A percentile compares a stretch with the other conserved stretches of the same genome.
phyloP scores from a whole-genome alignment of 2,329 filamentous ascomycete genomes.

The Ploettnerulaceae sp. region DNA sequence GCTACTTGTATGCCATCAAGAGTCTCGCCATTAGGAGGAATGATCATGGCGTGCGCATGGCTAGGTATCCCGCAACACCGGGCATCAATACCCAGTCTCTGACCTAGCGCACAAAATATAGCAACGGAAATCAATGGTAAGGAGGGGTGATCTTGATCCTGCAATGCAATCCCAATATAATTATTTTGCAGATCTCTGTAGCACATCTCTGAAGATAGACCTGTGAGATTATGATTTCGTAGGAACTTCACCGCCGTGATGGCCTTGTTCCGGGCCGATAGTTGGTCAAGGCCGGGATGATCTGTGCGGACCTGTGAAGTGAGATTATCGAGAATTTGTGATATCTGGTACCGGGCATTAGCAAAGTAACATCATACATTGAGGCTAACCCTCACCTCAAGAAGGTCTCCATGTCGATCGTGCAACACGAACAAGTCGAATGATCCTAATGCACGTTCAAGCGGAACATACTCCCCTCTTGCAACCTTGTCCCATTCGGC shows the following conservation, averaged over 20 bases:
- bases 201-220: slow-evolving; percentile 58
- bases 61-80: slow-evolving; percentile 77
- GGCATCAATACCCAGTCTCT: slow-evolving; percentile 68
- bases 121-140: slow-evolving; percentile 81
- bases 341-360: slow-evolving; percentile 45
- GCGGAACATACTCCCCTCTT: slow-evolving; percentile 45
- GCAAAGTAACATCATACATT: neutral
- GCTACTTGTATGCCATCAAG: slow-evolving; percentile 47
- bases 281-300: slow-evolving; percentile 47
- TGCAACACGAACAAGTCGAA: slow-evolving; percentile 88
- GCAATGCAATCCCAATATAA: slow-evolving; percentile 77
- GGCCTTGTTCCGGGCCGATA: slow-evolving; percentile 64
- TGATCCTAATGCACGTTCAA: slow-evolving; percentile 73
- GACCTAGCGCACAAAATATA: slow-evolving; percentile 79
- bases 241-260: slow-evolving; percentile 65
- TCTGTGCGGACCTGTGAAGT: slow-evolving; percentile 50
- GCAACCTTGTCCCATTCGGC: slow-evolving; percentile 64
- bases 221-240: slow-evolving; percentile 61
- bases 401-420: slow-evolving; percentile 66
- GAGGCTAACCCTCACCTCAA: slow-evolving; percentile 46
- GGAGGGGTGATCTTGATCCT: slow-evolving; percentile 67
- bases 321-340: slow-evolving; percentile 59
- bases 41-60: slow-evolving; percentile 78
- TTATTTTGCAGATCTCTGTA: slow-evolving; percentile 84
- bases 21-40: slow-evolving; percentile 53